phyloP scores from a whole-genome alignment of 225 moss, liverwort and hornwort species.

The Physcomitrellopsis africana region DNA sequence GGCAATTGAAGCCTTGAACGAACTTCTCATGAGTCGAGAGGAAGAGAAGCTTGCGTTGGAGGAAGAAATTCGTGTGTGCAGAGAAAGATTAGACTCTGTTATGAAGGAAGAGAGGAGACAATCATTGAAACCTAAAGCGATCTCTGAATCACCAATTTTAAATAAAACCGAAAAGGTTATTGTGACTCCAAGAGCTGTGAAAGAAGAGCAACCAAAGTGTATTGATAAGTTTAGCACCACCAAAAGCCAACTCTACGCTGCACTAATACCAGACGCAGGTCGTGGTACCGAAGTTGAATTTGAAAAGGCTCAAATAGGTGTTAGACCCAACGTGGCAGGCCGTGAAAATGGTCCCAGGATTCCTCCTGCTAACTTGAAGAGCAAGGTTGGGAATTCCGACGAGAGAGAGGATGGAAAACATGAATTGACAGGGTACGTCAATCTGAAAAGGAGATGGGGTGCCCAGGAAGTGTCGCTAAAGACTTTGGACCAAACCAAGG shows the following conservation, averaged over 20 bases:
- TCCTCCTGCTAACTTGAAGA: not conserved
- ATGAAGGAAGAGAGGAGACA: conserved; percentile 17
- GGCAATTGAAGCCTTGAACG: conserved; percentile 35
- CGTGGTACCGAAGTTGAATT: conserved; percentile 11
- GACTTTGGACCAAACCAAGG: conserved; percentile 37
- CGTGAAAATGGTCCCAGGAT: conserved; percentile 4
- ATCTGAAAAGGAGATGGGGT: conserved; percentile 29
- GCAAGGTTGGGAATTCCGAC: conserved; percentile 12
- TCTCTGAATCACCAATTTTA: not conserved
- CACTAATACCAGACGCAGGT: conserved; percentile 15
- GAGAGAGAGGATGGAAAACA: conserved; percentile 16
- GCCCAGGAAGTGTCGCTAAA: not conserved
- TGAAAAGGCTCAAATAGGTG: not conserved
- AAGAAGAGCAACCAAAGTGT: conserved; percentile 19
- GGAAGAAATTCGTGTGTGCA: conserved; percentile 36
- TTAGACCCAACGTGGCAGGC: conserved; percentile 1
- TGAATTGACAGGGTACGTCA: conserved; percentile 10
- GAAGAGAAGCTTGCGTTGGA: conserved; percentile 36
- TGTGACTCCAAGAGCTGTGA: conserved; percentile 2
- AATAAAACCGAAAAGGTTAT: not conserved
- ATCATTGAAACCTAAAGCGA: not conserved
- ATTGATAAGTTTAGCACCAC: conserved; percentile 18
- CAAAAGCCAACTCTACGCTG: conserved; percentile 18
- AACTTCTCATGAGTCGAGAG: conserved; percentile 33
- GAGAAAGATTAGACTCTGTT: conserved; percentile 26